Conservation (phyloP, 768 basidiomycete genomes). For the Mycena crocata region DNA sequence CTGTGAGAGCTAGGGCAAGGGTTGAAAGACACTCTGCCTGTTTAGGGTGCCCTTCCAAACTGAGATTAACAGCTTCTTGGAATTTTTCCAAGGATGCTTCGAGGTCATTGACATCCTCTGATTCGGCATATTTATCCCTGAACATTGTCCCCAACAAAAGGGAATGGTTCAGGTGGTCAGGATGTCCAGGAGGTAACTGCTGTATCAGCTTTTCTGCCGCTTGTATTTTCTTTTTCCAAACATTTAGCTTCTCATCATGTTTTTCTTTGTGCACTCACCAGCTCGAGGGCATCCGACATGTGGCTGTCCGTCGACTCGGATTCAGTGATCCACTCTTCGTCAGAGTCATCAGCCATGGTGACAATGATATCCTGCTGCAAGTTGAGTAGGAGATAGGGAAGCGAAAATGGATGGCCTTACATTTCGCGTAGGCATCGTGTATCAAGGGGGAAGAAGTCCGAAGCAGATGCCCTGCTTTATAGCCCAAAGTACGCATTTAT, state of each 20-base stretch:
- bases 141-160: background rate
- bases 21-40: background rate
- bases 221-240: background rate
- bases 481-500: no score
- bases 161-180: background rate
- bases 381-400: background rate
- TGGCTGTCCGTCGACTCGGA: background rate
- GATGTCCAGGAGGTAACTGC: background rate
- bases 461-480: background rate
- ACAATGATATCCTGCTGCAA: background rate
- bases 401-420: background rate
- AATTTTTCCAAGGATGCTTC: background rate
- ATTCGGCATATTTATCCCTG: background rate
- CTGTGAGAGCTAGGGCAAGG: background rate
- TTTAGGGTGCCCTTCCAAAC: background rate
- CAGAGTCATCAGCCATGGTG: background rate
- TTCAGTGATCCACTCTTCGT: background rate
- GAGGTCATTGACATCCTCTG: background rate
- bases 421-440: background rate
- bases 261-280: background rate
- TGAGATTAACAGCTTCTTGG: background rate
- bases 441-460: background rate
- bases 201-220: background rate
- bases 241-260: background rate
- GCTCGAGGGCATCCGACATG: background rate